Conservation (phyloP, 2,329 filamentous ascomycete species). For the Phaeosphaeriaceae sp. region DNA sequence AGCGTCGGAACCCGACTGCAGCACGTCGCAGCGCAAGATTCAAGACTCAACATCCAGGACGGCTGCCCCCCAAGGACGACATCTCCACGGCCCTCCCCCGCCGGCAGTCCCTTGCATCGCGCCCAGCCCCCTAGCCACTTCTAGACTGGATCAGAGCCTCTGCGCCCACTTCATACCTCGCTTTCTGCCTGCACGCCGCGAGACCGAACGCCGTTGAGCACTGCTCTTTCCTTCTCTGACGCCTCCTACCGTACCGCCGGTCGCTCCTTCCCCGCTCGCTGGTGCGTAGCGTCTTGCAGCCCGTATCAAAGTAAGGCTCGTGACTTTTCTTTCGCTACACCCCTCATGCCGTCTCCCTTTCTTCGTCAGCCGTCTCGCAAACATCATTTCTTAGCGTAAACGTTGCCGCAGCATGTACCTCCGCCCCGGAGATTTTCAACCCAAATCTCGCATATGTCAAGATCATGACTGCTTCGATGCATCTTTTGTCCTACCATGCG, state of each 20-base stretch:
- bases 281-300: constrained; percentile 24
- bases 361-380: constrained; percentile 12
- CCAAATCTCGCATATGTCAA: background rate
- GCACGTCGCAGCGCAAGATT: background rate
- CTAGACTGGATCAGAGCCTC: constrained; percentile 23
- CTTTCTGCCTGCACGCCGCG: constrained; percentile 35
- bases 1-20: constrained; percentile 5
- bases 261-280: constrained; percentile 33
- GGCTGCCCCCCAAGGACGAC: background rate
- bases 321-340: constrained; percentile 19
- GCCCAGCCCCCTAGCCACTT: constrained; percentile 33
- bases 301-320: constrained; percentile 37
- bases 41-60: constrained; percentile 1
- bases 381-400: constrained; percentile 3
- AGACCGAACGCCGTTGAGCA: constrained; percentile 30
- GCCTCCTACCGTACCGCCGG: constrained; percentile 30
- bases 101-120: constrained; percentile 22
- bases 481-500: constrained; percentile 30
- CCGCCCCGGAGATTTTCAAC: background rate
- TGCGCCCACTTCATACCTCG: constrained; percentile 29
- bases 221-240: constrained; percentile 31
- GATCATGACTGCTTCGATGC: background rate
- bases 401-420: constrained; percentile 11
- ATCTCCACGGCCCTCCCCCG: background rate
- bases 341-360: constrained; percentile 20